Conservation (phyloP, 1,284 basidiomycete genomes). For the Cutaneotrichosporon sp. region DNA sequence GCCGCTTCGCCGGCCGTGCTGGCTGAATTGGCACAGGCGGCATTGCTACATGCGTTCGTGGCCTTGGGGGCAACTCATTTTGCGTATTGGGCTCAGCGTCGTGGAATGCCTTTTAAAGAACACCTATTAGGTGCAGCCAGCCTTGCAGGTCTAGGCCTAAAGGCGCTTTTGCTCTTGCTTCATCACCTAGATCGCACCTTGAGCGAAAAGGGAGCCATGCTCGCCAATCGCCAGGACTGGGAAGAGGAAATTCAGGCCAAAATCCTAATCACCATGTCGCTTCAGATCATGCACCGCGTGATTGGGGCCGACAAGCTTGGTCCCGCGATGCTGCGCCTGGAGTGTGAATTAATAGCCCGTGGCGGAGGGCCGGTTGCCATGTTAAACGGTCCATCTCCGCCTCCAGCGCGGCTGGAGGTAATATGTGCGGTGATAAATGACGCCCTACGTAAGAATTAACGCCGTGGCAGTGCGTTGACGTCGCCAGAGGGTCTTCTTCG, state of each 20-base stretch:
- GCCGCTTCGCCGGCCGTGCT: not conserved
- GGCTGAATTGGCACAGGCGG: slow-evolving; percentile 4
- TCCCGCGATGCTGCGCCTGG: not conserved
- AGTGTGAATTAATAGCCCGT: slow-evolving; percentile 4
- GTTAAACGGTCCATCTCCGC: not conserved
- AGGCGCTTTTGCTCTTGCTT: too few relatives aligned
- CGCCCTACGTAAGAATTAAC: not conserved
- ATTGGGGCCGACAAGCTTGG: slow-evolving; percentile 4
- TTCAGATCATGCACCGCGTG: slow-evolving; percentile 3
- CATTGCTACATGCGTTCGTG: slow-evolving; percentile 11
- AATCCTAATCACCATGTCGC: slow-evolving; percentile 2
- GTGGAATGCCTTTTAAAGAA: slow-evolving; percentile 4
- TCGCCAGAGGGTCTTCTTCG: too few relatives aligned
- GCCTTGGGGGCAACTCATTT: slow-evolving; percentile 6
- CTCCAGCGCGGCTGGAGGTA: slow-evolving; percentile 3
- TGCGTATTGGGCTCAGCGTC: slow-evolving; percentile 11
- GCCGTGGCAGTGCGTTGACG: too few relatives aligned
- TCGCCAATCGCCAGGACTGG: not conserved
- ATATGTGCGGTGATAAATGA: slow-evolving; percentile 2
- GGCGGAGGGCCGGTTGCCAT: not conserved
- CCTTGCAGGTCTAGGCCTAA: not conserved
- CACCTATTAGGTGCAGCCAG: slow-evolving; percentile 5
- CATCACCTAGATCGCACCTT: too few relatives aligned
- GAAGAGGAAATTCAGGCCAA: slow-evolving; percentile 6
- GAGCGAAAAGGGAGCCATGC: too few relatives aligned